Evolutionary conservation across 495 filamentous ascomycete species (phyloP), one percentile per base, ranked within the genome.

Genomic region (Podospora pseudocomata): DNA sequence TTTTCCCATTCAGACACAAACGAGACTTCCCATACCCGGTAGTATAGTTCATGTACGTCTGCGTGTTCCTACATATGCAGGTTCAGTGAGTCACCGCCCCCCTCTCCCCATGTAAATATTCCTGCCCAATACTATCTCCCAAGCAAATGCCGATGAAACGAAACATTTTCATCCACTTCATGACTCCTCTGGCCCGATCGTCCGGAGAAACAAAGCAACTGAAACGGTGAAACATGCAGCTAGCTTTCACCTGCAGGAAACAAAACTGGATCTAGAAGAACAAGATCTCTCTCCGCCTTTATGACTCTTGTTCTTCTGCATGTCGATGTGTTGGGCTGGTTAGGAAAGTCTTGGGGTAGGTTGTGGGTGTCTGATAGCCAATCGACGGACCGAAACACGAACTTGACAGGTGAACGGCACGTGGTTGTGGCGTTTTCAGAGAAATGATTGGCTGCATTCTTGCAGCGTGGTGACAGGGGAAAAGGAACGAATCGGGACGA

Each of bases 321-420:
- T 68, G 67, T 64, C 30, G 60, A 27, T 64, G 63, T 53, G 28
- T 30, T 32, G 30, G 7, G 30, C 30, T 32, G 30, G 30, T 32
- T 32, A 7, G 4, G 7, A 32, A 32, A 32, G 30, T 32, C 7
- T 5, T 32, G 39, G 39, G 4, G 7, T 5, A 32, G 7, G 30
- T 32, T 32, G 7, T 32, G 39, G 39, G 13, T 16, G 39, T 0
- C 39, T 68, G 30, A 60, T 23, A 65, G 63, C 68, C 68, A 69
- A 69, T 69, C 60, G 64, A 44, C n/a, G 68, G 28, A 15, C 67
- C 30, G 63, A 58, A 53, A 34, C 64, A 55, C 68, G 68, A 66
- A 63, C 64, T 64, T 63, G 64, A 69, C 64, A 63, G 64, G 67
- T 62, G 58, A 16, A 49, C 0, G n/a, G 5, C 27, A 18, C 61